Conservation (phyloP, 108 stramenopile genomes). For the Poteriospumella lacustris region DNA sequence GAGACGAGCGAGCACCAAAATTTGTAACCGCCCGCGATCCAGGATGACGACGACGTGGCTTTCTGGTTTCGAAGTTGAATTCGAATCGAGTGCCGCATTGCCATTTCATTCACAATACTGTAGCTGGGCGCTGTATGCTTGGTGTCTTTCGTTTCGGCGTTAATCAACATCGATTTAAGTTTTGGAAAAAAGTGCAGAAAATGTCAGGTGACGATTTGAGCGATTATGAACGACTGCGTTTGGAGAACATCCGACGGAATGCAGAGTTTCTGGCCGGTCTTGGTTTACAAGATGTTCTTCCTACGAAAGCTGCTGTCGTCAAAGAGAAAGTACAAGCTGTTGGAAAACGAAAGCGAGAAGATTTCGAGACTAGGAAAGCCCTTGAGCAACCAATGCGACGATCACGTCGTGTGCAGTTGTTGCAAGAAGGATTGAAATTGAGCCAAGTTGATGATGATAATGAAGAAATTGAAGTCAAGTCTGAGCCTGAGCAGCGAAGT, state of each 20-base stretch:
- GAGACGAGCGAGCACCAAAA: too few relatives aligned
- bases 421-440: neutral
- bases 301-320: neutral
- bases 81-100: too few relatives aligned
- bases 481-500: neutral
- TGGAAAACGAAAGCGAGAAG: neutral
- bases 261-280: neutral
- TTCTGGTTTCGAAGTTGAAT: too few relatives aligned
- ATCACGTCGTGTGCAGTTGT: neutral
- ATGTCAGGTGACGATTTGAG: too few relatives aligned
- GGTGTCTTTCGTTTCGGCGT: too few relatives aligned
- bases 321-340: neutral
- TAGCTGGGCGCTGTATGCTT: too few relatives aligned
- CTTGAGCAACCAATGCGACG: neutral
- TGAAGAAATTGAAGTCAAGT: neutral
- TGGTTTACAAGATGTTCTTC: neutral
- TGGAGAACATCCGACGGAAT: constrained; percentile 3
- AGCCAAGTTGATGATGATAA: neutral
- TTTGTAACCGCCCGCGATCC: too few relatives aligned
- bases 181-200: neutral
- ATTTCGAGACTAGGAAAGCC: neutral
- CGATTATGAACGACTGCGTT: neutral
- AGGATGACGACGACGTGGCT: too few relatives aligned
- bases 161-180: too few relatives aligned
- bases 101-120: too few relatives aligned